Evolutionary conservation across 2,329 filamentous ascomycete species (phyloP), one percentile per base, ranked within the genome.

Genomic region (Venturia nashicola): DNA sequence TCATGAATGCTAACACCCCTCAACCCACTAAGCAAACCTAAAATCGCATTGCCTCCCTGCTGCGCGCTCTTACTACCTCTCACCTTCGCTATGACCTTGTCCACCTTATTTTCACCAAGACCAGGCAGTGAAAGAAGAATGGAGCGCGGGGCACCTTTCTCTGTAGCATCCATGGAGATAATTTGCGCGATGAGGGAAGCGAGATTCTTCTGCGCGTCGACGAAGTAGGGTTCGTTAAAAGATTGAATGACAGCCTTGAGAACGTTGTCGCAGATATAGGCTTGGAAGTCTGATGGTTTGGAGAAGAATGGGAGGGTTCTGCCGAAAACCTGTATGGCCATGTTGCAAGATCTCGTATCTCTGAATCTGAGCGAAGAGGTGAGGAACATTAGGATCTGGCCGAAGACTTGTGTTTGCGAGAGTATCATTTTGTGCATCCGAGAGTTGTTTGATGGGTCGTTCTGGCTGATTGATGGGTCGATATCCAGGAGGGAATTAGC

Each of bases 141-240:
- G 5, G 86, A 78, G 23, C 86, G 81, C 0, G 92, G 34, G 36
- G 51, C 32, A 7, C 80, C 51, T 36, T 20, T 36, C 71, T 8
- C 85, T 84, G 72, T 96, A 96, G 40, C 63, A 40, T 65, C 63
- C 42, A 89, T 83, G 9, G 88, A 82, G 69, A 96, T 81, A 66
- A 97, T 94, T 4, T 87, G 84, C 0, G 92, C 92, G 66, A 99
- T 96, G 44, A 97, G 80, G 27, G 86, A 84, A 0, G 91, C 93
- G 27, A 99, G 82, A 61, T 99, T 92, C 72, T 92, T 93, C 71
- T 99, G 94, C 67, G 95, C 84, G 69, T 99, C 94, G 42, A 97
- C 92, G 75, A 97, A 99, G 75, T 97, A 97, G 0, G 91, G 87
- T 68, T 99, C 94, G 75, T 97, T 90, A 61, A 99, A 85, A 1